phyloP scores from a whole-genome alignment of 2,329 filamentous ascomycete species.

The Atkinsonella texensis region DNA sequence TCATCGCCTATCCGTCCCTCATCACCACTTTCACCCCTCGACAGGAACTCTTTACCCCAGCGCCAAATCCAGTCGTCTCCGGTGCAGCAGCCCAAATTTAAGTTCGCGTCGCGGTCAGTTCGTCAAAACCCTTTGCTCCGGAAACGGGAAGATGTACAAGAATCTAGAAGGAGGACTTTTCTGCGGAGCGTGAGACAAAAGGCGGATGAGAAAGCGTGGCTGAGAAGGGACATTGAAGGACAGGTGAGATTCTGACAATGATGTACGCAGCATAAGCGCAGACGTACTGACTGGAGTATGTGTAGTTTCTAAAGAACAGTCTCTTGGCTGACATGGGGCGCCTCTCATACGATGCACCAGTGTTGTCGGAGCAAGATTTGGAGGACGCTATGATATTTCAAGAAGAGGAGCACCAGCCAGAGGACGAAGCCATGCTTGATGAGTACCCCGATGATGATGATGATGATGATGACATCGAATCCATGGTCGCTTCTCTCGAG shows the following conservation, averaged over 20 bases:
- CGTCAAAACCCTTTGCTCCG: slow-evolving; percentile 53
- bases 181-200: slow-evolving; percentile 53
- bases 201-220: slow-evolving; percentile 47
- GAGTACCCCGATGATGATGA: slow-evolving; percentile 38
- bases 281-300: background rate
- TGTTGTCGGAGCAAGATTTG: slow-evolving; percentile 37
- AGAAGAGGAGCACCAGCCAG: slow-evolving; percentile 11
- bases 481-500: slow-evolving; percentile 38
- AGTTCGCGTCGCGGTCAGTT: slow-evolving; percentile 40
- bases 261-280: background rate
- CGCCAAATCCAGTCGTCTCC: slow-evolving; percentile 34
- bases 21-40: slow-evolving; percentile 31
- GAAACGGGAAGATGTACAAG: slow-evolving; percentile 48
- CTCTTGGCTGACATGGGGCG: slow-evolving; percentile 21
- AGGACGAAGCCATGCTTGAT: slow-evolving; percentile 41
- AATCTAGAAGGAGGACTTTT: slow-evolving; percentile 55
- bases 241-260: slow-evolving; percentile 16
- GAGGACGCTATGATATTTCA: slow-evolving; percentile 34
- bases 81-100: slow-evolving; percentile 29
- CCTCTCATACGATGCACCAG: slow-evolving; percentile 23
- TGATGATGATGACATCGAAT: slow-evolving; percentile 47
- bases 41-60: slow-evolving; percentile 28
- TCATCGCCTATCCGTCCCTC: slow-evolving; percentile 46
- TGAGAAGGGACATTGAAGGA: slow-evolving; percentile 50
- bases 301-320: slow-evolving; percentile 24